These are phyloP conservation scores for Ustilago cynodontis DNA, from an alignment of 1,284 basidiomycete species.

Conservation along the genomic window DNA sequence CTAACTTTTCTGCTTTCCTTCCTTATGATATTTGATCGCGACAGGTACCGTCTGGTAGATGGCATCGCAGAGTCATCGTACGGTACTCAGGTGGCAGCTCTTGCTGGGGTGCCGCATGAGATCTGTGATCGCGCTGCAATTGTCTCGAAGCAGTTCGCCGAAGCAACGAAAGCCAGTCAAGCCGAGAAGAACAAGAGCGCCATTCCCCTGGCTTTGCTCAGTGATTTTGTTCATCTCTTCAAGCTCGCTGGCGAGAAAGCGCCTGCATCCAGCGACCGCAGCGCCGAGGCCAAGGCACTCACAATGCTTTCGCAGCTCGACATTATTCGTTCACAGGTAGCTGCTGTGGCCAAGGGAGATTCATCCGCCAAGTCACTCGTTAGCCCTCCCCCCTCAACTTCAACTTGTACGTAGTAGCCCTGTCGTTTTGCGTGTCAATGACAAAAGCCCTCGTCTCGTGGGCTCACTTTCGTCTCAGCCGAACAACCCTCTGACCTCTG, in stretches of 20 bases:
- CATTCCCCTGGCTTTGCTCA: conserved; percentile 59
- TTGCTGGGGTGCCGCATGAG: conserved; percentile 65
- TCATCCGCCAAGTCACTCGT: conserved; percentile 20
- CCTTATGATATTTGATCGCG: neutral
- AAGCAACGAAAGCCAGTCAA: conserved; percentile 55
- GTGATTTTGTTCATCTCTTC: conserved; percentile 67
- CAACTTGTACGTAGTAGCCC: conserved; percentile 50
- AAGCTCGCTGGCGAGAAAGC: conserved; percentile 32
- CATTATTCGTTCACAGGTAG: conserved; percentile 57
- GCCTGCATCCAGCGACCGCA: conserved; percentile 31
- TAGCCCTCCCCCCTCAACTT: conserved; percentile 19
- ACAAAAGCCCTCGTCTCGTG: neutral
- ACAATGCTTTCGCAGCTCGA: conserved; percentile 52
- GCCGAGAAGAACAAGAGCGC: conserved; percentile 56
- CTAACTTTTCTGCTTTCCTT: neutral
- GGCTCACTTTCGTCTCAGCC: neutral
- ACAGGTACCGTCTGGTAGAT: conserved; percentile 64
- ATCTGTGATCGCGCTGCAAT: conserved; percentile 65
- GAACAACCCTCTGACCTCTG: conserved; percentile 18
- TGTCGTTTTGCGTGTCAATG: conserved; percentile 13
- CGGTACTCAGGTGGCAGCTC: conserved; percentile 71
- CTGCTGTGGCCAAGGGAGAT: conserved; percentile 21
- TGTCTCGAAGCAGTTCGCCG: conserved; percentile 63
- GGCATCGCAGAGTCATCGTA: conserved; percentile 87
- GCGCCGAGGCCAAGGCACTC: conserved; percentile 31